phyloP scores from a whole-genome alignment of 2,329 filamentous ascomycete species.

The Fusarium liriodendri region DNA sequence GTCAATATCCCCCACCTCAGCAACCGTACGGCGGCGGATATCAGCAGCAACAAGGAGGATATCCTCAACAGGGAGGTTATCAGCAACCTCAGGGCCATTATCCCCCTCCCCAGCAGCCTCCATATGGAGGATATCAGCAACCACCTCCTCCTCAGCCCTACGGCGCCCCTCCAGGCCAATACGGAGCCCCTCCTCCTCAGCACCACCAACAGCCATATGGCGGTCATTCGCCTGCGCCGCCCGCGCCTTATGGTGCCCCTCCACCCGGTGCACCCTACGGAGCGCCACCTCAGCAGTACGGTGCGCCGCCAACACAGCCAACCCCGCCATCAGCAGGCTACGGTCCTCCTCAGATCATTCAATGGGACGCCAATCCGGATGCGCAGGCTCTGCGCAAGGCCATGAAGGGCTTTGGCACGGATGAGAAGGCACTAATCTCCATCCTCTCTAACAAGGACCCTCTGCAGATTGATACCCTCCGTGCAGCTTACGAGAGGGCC shows the following conservation, averaged over 20 bases:
- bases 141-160: conserved; percentile 47
- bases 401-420: conserved; percentile 94
- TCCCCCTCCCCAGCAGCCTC: conserved; percentile 49
- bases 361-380: conserved; percentile 75
- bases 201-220: conserved; percentile 31
- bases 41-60: conserved; percentile 49
- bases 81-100: conserved; percentile 49
- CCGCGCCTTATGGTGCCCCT: conserved; percentile 48
- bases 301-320: conserved; percentile 60
- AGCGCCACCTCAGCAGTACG: conserved; percentile 49
- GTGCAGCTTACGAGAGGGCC: conserved; percentile 72
- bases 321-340: conserved; percentile 81
- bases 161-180: conserved; percentile 49
- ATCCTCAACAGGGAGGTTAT: conserved; percentile 49
- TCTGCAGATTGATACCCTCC: conserved; percentile 77
- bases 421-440: conserved; percentile 81
- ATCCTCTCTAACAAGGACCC: conserved; percentile 80
- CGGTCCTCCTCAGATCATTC: conserved; percentile 74
- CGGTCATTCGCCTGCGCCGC: conserved; percentile 41
- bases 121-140: conserved; percentile 49
- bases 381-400: conserved; percentile 80
- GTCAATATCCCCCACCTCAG: conserved; percentile 44
- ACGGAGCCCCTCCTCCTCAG: conserved; percentile 48
- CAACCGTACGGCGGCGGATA: conserved; percentile 49
- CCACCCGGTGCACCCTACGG: conserved; percentile 40